Percentiles rank a stretch among this genome's conserved stretches.
Conservation (phyloP, 768 basidiomycete species). For the Lyophyllum atratum region DNA sequence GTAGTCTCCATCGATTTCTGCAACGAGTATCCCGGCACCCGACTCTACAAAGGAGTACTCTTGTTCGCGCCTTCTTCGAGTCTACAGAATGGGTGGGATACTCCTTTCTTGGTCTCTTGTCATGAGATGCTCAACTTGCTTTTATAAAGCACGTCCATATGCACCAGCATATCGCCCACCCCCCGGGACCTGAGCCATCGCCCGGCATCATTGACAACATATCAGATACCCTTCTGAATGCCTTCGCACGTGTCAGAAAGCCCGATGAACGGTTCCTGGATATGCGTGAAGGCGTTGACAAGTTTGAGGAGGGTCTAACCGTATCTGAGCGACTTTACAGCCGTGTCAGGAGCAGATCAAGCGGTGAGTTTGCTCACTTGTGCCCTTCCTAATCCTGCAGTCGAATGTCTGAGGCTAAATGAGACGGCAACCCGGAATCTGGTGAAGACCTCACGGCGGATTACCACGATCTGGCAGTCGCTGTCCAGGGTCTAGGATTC, state of each 20-base stretch:
- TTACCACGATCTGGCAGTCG: slow-evolving; percentile 96
- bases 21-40: slow-evolving; percentile 92
- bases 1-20: slow-evolving; percentile 89
- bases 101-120: background rate
- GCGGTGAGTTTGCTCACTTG: slow-evolving; percentile 63
- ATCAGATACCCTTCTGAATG: slow-evolving; percentile 94
- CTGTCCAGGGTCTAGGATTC: slow-evolving; percentile 96
- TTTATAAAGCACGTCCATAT: slow-evolving; percentile 83
- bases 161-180: slow-evolving; percentile 95
- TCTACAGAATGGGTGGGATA: slow-evolving; percentile 94
- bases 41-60: slow-evolving; percentile 86
- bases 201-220: slow-evolving; percentile 90
- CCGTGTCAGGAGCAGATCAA: slow-evolving; percentile 77
- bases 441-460: slow-evolving; percentile 94
- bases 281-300: slow-evolving; percentile 91
- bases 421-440: slow-evolving; percentile 79
- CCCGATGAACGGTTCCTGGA: slow-evolving; percentile 94
- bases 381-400: slow-evolving; percentile 27
- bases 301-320: slow-evolving; percentile 92
- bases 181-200: slow-evolving; percentile 79
- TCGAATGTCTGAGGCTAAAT: slow-evolving; percentile 77
- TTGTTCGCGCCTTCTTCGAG: slow-evolving; percentile 93
- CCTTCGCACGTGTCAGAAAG: slow-evolving; percentile 93
- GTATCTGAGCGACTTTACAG: slow-evolving; percentile 81
- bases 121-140: slow-evolving; percentile 6